Evolutionary conservation across 2,329 filamentous ascomycete species (phyloP).

Genomic region (Fusarium sp.): DNA sequence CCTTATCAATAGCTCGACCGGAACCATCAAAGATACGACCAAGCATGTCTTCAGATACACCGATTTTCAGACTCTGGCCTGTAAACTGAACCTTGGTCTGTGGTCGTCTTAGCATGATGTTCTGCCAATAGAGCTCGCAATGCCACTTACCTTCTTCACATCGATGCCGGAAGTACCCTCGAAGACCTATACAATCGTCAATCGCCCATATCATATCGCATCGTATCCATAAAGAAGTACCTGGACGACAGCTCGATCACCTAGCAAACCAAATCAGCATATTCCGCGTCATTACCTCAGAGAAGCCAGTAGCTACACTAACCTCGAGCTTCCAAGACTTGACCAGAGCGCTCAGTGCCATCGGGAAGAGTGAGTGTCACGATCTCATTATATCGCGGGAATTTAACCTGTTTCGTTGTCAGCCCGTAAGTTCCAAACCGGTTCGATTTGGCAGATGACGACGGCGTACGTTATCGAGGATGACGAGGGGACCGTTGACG

Average conservation of each 20-base stretch:
- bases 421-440: constrained; percentile 30
- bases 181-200: constrained; percentile 75
- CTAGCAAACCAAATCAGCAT: constrained; percentile 56
- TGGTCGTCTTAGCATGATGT: constrained; percentile 40
- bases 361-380: constrained; percentile 95
- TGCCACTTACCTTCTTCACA: constrained; percentile 86
- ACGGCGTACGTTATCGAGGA: constrained; percentile 84
- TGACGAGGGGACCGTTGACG: constrained; percentile 97
- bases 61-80: constrained; percentile 95
- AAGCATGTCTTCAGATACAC: constrained; percentile 99
- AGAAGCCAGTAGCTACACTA: constrained; percentile 38
- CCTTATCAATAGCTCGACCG: constrained; percentile 97
- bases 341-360: constrained; percentile 91
- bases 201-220: constrained; percentile 18
- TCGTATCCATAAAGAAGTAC: constrained; percentile 58
- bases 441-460: not conserved
- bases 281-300: constrained; percentile 13
- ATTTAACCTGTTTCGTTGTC: constrained; percentile 79
- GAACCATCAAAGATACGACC: constrained; percentile 99
- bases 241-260: constrained; percentile 94
- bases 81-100: constrained; percentile 98
- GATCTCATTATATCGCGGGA: constrained; percentile 96
- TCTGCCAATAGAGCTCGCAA: constrained; percentile 1
- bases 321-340: constrained; percentile 98
- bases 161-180: constrained; percentile 97